Conservation (phyloP, 495 filamentous ascomycete genomes). For the Terfezia claveryi region DNA sequence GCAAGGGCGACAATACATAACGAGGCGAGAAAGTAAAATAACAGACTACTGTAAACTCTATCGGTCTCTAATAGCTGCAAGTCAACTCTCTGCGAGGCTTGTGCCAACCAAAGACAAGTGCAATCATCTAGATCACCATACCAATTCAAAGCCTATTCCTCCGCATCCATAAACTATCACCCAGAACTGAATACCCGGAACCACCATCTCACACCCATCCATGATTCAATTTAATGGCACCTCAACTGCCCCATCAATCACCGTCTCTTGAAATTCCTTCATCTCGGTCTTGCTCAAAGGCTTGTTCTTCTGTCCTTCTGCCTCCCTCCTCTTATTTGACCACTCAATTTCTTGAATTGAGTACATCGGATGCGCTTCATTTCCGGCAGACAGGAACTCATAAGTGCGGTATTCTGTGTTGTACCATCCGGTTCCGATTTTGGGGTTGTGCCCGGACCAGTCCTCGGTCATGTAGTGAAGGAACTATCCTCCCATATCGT, state of each 20-base stretch:
- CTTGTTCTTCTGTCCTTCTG: not conserved
- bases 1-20: too few species aligned
- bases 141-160: too few species aligned
- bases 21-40: too few species aligned
- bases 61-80: too few species aligned
- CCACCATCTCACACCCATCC: not conserved
- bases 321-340: slow-evolving; percentile 8
- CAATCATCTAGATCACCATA: too few species aligned
- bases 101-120: too few species aligned
- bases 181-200: too few species aligned
- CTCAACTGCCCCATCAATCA: not conserved
- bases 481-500: not conserved
- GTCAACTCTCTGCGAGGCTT: too few species aligned
- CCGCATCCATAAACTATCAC: too few species aligned
- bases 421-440: not conserved
- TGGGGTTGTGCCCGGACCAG: not conserved
- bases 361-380: not conserved
- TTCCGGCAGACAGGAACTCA: slow-evolving; percentile 6
- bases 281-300: not conserved
- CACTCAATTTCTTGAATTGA: not conserved
- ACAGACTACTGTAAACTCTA: too few species aligned
- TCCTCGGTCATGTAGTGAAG: not conserved
- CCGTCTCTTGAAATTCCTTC: not conserved
- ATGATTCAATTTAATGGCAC: too few species aligned
- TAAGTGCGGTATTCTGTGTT: not conserved